Evolutionary conservation across 805 yeast species (phyloP).

Genomic region (Yamadazyma insecticola): DNA sequence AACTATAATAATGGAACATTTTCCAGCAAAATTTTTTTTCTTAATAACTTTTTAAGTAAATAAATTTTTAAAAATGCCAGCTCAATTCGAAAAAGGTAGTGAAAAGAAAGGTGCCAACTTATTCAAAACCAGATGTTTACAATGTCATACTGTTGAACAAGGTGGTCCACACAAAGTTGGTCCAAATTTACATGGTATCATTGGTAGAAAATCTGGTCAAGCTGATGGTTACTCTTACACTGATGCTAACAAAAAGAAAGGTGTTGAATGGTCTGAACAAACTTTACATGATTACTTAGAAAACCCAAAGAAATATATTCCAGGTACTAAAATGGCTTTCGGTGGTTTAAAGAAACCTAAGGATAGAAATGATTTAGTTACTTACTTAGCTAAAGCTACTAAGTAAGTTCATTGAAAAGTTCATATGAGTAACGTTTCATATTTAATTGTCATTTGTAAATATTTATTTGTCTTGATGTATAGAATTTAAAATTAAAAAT

Average conservation of each 20-base stretch:
- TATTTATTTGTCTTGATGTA: too few species aligned
- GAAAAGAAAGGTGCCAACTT: slow-evolving; percentile 90
- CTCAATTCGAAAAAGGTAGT: slow-evolving; percentile 40
- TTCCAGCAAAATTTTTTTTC: slow-evolving; percentile 2
- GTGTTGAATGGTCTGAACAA: slow-evolving; percentile 82
- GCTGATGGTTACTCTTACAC: slow-evolving; percentile 95
- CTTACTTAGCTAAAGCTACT: slow-evolving; percentile 63
- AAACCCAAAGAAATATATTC: slow-evolving; percentile 99
- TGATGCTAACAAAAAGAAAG: slow-evolving; percentile 97
- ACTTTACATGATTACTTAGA: slow-evolving; percentile 92
- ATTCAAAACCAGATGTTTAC: slow-evolving; percentile 98
- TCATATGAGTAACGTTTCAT: too few species aligned
- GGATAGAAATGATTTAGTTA: slow-evolving; percentile 95
- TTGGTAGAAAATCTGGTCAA: slow-evolving; percentile 88
- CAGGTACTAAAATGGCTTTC: slow-evolving; percentile 99
- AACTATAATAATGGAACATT: slow-evolving; percentile 5
- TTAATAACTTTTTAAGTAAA: background rate
- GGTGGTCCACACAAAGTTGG: slow-evolving; percentile 99
- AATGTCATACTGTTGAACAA: slow-evolving; percentile 95
- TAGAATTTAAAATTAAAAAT: too few species aligned
- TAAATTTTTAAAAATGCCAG: slow-evolving; percentile 31
- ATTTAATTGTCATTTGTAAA: too few species aligned
- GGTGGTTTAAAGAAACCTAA: slow-evolving; percentile 99
- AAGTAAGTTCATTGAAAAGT: too few species aligned
- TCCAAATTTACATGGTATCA: slow-evolving; percentile 94